Percentiles rank a stretch among this genome's conserved stretches.
Conservation (phyloP, 495 filamentous ascomycete genomes). For the Daldinia concentrica region DNA sequence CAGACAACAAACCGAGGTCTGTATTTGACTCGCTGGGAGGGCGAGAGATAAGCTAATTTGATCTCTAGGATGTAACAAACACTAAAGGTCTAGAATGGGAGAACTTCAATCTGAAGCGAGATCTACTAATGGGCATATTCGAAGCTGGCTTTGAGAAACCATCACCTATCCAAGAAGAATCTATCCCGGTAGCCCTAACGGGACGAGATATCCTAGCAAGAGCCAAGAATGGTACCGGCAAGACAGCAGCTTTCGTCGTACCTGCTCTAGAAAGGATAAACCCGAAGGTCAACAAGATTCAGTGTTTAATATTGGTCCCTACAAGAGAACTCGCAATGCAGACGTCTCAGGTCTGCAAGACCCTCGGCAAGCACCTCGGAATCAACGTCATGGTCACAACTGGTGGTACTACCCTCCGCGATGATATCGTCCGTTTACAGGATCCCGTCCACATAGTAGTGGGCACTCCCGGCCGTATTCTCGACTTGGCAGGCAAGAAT, state of each 20-base stretch:
- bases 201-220: constrained; percentile 94
- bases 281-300: constrained; percentile 91
- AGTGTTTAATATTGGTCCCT: constrained; percentile 94
- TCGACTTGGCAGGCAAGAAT: constrained; percentile 92
- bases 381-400: constrained; percentile 99
- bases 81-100: constrained; percentile 98
- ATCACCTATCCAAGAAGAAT: constrained; percentile 98
- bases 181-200: constrained; percentile 94
- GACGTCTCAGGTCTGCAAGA: constrained; percentile 99
- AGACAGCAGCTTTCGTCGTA: constrained; percentile 97
- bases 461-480: constrained; percentile 93
- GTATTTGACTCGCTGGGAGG: constrained; percentile 36
- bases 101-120: constrained; percentile 92
- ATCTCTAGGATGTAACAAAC: constrained; percentile 86
- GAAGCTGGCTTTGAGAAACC: constrained; percentile 99
- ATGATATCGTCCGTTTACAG: constrained; percentile 94
- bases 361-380: constrained; percentile 92
- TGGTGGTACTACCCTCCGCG: constrained; percentile 90
- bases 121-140: constrained; percentile 98
- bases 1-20: constrained; percentile 92
- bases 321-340: constrained; percentile 98
- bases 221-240: constrained; percentile 98
- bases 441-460: constrained; percentile 97
- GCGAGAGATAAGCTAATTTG: constrained; percentile 20
- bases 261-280: constrained; percentile 95